These are phyloP conservation scores for Ricinus communis DNA, from an alignment of 345 rosid genomes.

Conservation along the genomic window DNA sequence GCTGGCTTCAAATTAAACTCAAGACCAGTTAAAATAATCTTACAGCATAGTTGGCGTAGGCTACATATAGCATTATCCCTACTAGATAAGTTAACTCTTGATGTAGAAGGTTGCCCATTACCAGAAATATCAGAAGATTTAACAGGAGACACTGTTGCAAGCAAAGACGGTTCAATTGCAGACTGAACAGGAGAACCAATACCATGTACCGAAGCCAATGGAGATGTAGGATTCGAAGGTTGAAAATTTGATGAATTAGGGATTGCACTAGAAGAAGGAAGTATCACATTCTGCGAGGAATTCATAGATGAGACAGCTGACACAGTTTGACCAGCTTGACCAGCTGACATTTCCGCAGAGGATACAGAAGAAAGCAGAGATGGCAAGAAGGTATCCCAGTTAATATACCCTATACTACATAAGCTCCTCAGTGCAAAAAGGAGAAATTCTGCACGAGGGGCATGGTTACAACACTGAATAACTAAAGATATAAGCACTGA, in stretches of 20 bases:
- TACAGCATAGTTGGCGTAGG: slow-evolving; percentile 85
- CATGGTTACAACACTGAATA: slow-evolving; percentile 76
- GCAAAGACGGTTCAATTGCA: slow-evolving; percentile 58
- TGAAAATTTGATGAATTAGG: slow-evolving; percentile 61
- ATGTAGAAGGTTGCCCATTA: slow-evolving; percentile 45
- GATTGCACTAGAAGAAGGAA: slow-evolving; percentile 45
- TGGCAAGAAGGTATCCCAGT: slow-evolving; percentile 85
- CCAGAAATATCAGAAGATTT: slow-evolving; percentile 53
- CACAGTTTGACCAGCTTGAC: slow-evolving; percentile 61
- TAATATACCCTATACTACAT: slow-evolving; percentile 68
- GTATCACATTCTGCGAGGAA: slow-evolving; percentile 61
- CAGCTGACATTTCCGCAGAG: slow-evolving; percentile 58
- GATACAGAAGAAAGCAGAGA: slow-evolving; percentile 83
- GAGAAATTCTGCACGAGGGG: slow-evolving; percentile 87
- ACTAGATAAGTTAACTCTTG: slow-evolving; percentile 43
- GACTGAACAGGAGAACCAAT: slow-evolving; percentile 80
- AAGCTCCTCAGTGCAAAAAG: slow-evolving; percentile 83
- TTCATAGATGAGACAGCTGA: slow-evolving; percentile 52
- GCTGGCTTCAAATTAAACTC: slow-evolving; percentile 73
- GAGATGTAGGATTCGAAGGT: slow-evolving; percentile 60
- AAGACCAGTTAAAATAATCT: slow-evolving; percentile 77
- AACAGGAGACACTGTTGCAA: slow-evolving; percentile 51
- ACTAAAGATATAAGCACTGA: slow-evolving; percentile 76
- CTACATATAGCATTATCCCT: slow-evolving; percentile 69
- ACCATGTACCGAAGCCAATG: slow-evolving; percentile 65